phyloP scores from a whole-genome alignment of 768 basidiomycete genomes.

The Mrakia gelida region DNA sequence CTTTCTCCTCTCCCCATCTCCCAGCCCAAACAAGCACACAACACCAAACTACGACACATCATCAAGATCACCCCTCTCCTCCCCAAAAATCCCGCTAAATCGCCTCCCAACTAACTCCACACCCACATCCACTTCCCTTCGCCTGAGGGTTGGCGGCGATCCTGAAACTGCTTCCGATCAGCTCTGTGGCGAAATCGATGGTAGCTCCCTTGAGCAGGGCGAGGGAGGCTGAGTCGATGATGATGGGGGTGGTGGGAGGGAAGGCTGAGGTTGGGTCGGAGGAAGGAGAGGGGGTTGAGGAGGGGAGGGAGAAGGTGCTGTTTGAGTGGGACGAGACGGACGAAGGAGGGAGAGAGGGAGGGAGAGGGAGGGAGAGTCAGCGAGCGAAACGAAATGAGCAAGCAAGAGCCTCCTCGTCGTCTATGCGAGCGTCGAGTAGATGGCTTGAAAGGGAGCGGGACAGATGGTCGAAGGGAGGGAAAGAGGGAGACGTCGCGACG shows the following conservation, averaged over 20 bases:
- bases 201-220: slow-evolving; percentile 79
- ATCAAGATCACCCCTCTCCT: background rate
- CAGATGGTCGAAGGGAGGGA: no score
- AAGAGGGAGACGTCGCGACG: background rate
- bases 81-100: slow-evolving; percentile 5
- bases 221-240: slow-evolving; percentile 83
- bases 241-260: slow-evolving; percentile 46
- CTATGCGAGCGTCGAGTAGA: no score
- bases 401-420: no score
- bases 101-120: slow-evolving; percentile 92
- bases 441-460: no score
- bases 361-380: background rate
- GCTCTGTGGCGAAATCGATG: slow-evolving; percentile 85
- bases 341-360: background rate
- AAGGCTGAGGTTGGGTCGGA: slow-evolving; percentile 12
- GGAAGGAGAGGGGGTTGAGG: slow-evolving; percentile 37
- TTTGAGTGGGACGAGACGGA: background rate
- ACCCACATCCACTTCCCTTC: slow-evolving; percentile 79
- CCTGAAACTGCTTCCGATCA: slow-evolving; percentile 88
- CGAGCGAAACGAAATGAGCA: background rate
- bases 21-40: no score
- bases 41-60: background rate
- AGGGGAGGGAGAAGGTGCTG: slow-evolving; percentile 62
- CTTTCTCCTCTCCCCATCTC: no score
- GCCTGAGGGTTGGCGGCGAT: slow-evolving; percentile 83